phyloP scores from a whole-genome alignment of 1,139 yeast species.

The Taphrina wiesneri region DNA sequence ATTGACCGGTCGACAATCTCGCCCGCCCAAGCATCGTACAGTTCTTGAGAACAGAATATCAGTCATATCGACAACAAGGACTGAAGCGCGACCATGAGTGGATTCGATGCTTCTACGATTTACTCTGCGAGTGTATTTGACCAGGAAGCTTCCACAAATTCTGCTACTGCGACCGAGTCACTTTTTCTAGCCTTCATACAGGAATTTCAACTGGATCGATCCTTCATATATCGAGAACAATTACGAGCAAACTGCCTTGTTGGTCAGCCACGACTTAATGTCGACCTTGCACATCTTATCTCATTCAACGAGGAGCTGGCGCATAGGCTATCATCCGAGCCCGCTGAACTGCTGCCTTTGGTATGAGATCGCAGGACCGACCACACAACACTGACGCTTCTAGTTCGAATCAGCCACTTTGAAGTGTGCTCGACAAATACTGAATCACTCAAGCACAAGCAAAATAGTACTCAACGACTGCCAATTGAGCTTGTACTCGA shows the following conservation, averaged over 20 bases:
- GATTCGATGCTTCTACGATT: constrained; percentile 26
- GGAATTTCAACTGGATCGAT: constrained; percentile 80
- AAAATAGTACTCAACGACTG: constrained; percentile 71
- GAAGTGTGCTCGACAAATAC: constrained; percentile 82
- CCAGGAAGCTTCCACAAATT: constrained; percentile 21
- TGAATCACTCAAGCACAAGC: constrained; percentile 54
- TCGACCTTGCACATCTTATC: constrained; percentile 81
- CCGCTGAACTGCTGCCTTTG: constrained; percentile 82
- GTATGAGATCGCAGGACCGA: constrained; percentile 31
- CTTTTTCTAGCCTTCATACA: constrained; percentile 72
- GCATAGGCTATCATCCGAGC: constrained; percentile 80
- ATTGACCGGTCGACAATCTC: no score
- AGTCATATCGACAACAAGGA: no score
- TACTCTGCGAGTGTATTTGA: constrained; percentile 31
- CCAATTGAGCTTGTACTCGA: constrained; percentile 75
- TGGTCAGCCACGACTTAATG: constrained; percentile 69
- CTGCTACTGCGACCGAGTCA: constrained; percentile 28
- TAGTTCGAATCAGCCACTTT: constrained; percentile 84
- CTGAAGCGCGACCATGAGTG: constrained; percentile 11
- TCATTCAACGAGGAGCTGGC: constrained; percentile 87
- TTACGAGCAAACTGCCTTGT: constrained; percentile 81
- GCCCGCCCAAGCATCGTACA: no score
- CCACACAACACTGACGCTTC: neutral
- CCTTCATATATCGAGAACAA: constrained; percentile 82
- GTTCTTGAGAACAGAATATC: no score